Conservation (phyloP, 805 yeast genomes). For the Ogataea parapolymorpha region DNA sequence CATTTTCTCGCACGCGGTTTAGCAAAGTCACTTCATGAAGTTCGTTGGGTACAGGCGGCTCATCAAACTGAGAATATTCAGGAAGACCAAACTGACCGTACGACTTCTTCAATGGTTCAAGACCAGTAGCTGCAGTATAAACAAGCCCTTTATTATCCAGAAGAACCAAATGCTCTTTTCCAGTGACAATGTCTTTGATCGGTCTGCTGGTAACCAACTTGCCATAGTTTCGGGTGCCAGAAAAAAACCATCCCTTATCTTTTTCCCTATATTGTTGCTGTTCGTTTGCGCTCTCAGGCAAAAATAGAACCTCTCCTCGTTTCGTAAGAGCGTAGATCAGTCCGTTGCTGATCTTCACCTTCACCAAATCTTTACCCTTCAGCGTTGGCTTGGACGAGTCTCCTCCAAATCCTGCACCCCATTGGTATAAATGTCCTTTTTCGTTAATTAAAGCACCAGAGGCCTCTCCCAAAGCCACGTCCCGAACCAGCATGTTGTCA, state of each 20-base stretch:
- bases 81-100: constrained; percentile 88
- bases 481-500: constrained; percentile 55
- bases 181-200: constrained; percentile 47
- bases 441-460: constrained; percentile 59
- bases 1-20: constrained; percentile 40
- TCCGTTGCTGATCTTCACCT: constrained; percentile 52
- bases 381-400: constrained; percentile 34
- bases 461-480: constrained; percentile 49
- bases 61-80: constrained; percentile 58
- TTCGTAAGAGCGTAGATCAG: constrained; percentile 45
- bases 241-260: constrained; percentile 15
- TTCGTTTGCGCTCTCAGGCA: constrained; percentile 30
- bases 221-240: constrained; percentile 13
- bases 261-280: constrained; percentile 17
- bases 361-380: constrained; percentile 43
- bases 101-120: constrained; percentile 39
- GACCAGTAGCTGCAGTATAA: constrained; percentile 60
- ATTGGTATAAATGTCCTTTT: constrained; percentile 71
- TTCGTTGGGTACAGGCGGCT: constrained; percentile 46
- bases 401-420: constrained; percentile 47
- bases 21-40: constrained; percentile 56
- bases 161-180: constrained; percentile 66
- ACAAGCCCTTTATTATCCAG: constrained; percentile 59
- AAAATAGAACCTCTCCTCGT: constrained; percentile 43
- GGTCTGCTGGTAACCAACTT: constrained; percentile 17